These are phyloP conservation scores for Miamiensis avidus DNA, from an alignment of 169 alveolate genomes.

Conservation along the genomic window DNA sequence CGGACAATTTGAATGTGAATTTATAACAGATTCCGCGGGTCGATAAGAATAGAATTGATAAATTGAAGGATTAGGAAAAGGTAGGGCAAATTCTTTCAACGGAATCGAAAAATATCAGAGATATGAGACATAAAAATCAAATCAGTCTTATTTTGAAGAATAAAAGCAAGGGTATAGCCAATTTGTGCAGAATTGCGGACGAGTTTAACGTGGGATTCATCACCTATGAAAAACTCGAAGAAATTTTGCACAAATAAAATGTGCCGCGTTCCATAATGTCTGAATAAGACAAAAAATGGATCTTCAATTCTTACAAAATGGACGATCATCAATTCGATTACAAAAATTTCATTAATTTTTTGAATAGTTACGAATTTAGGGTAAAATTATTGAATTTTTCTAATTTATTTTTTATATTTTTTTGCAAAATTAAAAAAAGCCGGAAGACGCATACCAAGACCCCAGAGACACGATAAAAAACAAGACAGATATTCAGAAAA, in stretches of 20 bases:
- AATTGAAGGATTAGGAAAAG: constrained; percentile 17
- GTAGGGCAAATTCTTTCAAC: constrained; percentile 5
- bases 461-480: constrained; percentile 13
- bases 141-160: constrained; percentile 35
- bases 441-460: background rate
- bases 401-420: too few species aligned
- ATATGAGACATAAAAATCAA: constrained; percentile 34
- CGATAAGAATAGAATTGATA: constrained; percentile 32
- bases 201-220: constrained; percentile 32
- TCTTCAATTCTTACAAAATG: constrained; percentile 30
- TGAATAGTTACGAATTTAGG: background rate
- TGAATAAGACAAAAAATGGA: constrained; percentile 12
- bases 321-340: constrained; percentile 44
- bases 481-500: constrained; percentile 19
- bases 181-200: constrained; percentile 10
- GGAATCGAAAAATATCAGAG: background rate
- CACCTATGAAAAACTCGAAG: constrained; percentile 34
- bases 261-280: constrained; percentile 30
- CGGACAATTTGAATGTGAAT: constrained; percentile 69
- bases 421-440: background rate
- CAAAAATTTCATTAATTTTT: background rate
- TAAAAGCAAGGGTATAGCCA: constrained; percentile 3
- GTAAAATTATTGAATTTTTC: background rate
- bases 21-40: constrained; percentile 44
- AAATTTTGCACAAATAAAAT: constrained; percentile 22